Evolutionary conservation across 139 green algal species (phyloP), one percentile per base, ranked within the genome.

Genomic region (Pleodorina starrii): DNA sequence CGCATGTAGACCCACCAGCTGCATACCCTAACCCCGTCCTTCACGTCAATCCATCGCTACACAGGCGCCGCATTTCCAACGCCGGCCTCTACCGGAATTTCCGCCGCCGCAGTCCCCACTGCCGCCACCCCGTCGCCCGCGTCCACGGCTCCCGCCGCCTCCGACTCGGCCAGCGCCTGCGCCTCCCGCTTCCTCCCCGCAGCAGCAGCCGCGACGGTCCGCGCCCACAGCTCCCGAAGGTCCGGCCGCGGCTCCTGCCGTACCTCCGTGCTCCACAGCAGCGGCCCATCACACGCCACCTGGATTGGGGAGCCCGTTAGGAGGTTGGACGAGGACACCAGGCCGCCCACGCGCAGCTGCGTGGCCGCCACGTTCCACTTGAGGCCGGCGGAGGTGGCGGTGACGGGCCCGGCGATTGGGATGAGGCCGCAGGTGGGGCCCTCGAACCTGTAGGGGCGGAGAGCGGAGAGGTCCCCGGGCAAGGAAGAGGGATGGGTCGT

Each of bases 401-500:
- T 90, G 10, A 93, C 94, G 21, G 93, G 89, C 1, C 92, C 93
- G 9, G 84, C 82, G 5, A 98, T 51, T 0, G 98, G 97, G 10
- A 99, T 89, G 38, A 99, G 90, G 0, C 95, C 98, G 91, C 98
- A 99, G 12, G 87, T 78, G 0, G 96, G 96, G 0, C 98, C 97
- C 90, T 99, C 96, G n/a, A 95, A 32, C 29, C 66, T 48, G 19
- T 40, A n/a, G n/a, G n/a, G n/a, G n/a, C n/a, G n/a, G n/a, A n/a
- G n/a, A n/a, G n/a, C n/a, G n/a, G n/a, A n/a, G n/a, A n/a, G n/a
- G n/a, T n/a, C n/a, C n/a, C n/a, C n/a, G n/a, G n/a, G n/a, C n/a
- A n/a, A n/a, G n/a, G n/a, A n/a, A n/a, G n/a, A n/a, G n/a, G n/a
- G n/a, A n/a, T n/a, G n/a, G n/a, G n/a, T n/a, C n/a, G n/a, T n/a